These are phyloP conservation scores for Candolleomyces efflorescens DNA, from an alignment of 768 basidiomycete genomes.

Conservation along the genomic window DNA sequence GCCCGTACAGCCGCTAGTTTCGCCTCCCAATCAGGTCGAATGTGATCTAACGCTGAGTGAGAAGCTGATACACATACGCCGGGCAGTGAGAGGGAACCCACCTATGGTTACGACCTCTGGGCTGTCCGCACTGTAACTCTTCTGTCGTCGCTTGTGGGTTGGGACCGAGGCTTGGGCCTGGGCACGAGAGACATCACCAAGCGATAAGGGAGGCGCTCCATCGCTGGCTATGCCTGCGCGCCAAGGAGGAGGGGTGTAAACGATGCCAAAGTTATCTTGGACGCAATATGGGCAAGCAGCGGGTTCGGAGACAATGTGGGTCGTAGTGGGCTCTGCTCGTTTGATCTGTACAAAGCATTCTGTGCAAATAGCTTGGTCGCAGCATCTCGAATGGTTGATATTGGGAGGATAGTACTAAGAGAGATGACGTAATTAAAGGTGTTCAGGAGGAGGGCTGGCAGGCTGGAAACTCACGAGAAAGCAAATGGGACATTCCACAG, in stretches of 20 bases:
- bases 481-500: conserved; percentile 96
- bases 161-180: conserved; percentile 18
- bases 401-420: conserved; percentile 92
- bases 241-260: conserved; percentile 82
- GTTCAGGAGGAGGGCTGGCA: conserved; percentile 4
- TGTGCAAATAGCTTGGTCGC: conserved; percentile 97
- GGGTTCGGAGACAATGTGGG: conserved; percentile 93
- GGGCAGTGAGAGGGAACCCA: conserved; percentile 26
- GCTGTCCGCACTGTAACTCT: conserved; percentile 82
- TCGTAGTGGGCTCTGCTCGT: conserved; percentile 89
- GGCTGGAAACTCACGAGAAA: conserved; percentile 68
- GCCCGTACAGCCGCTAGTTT: conserved; percentile 93
- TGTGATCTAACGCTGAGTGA: conserved; percentile 61
- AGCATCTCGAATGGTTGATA: conserved; percentile 96
- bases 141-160: conserved; percentile 72
- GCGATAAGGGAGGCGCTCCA: conserved; percentile 30
- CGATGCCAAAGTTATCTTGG: conserved; percentile 93
- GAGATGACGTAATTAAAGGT: conserved; percentile 25
- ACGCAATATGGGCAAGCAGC: conserved; percentile 98
- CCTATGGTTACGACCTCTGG: conserved; percentile 92
- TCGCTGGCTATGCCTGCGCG: conserved; percentile 76
- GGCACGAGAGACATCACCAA: background rate
- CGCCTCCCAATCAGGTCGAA: conserved; percentile 97
- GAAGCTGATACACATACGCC: background rate
- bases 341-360: conserved; percentile 99